A percentile compares a stretch with the other conserved stretches of the same genome.
Evolutionary conservation across 352 stramenopile species (phyloP).

Genomic region (Phytophthora citricola): DNA sequence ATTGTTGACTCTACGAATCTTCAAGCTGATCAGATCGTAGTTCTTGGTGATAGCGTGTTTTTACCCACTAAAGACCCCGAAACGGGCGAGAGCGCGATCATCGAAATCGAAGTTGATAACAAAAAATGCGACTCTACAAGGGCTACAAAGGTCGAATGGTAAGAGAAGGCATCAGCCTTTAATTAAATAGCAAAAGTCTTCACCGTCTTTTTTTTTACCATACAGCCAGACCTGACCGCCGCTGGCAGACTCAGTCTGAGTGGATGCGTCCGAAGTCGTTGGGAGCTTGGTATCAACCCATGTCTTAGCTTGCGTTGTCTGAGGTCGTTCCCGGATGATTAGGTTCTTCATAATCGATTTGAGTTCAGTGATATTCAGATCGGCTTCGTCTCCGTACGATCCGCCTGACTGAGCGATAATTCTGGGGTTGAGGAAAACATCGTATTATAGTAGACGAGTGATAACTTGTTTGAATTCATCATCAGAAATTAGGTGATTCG

Average conservation of each 20-base stretch:
- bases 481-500: slow-evolving; percentile 24
- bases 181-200: slow-evolving; percentile 7
- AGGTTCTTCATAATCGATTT: slow-evolving; percentile 20
- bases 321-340: slow-evolving; percentile 2
- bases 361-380: slow-evolving; percentile 10
- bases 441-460: slow-evolving; percentile 7
- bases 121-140: neutral
- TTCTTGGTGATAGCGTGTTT: slow-evolving; percentile 8
- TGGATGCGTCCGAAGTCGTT: neutral
- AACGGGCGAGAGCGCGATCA: neutral
- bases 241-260: neutral
- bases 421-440: slow-evolving; percentile 8
- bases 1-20: neutral
- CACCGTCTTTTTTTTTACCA: slow-evolving; percentile 8
- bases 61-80: neutral
- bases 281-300: slow-evolving; percentile 4
- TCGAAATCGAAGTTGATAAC: slow-evolving; percentile 3
- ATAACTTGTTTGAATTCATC: slow-evolving; percentile 27
- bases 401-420: slow-evolving; percentile 4
- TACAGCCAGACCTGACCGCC: neutral
- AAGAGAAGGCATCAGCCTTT: neutral
- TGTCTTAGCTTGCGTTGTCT: slow-evolving; percentile 1
- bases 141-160: neutral
- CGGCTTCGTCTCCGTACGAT: too few species aligned
- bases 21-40: slow-evolving; percentile 1